These are phyloP conservation scores for Arachis stenosperma DNA, from an alignment of 306 rosid species.

Conservation along the genomic window DNA sequence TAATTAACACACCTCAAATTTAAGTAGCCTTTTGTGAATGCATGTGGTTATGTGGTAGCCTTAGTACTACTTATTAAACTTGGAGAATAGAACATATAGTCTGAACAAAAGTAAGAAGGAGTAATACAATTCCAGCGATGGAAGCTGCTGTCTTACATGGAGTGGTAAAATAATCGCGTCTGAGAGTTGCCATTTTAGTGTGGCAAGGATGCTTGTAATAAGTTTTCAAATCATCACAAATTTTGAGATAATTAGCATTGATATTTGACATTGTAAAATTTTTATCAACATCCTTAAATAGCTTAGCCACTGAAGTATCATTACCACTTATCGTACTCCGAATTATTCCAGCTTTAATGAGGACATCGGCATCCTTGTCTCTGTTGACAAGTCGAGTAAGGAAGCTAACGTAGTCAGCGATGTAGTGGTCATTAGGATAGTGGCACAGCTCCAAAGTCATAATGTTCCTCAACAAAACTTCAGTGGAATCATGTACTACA, in stretches of 20 bases:
- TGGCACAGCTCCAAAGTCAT: conserved; percentile 9
- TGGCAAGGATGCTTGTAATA: not conserved
- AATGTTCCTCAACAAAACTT: not conserved
- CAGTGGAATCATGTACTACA: rapidly evolving
- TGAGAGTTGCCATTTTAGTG: conserved; percentile 33
- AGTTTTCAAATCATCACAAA: not conserved
- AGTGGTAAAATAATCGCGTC: conserved; percentile 25
- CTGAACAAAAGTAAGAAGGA: not conserved
- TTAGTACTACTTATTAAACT: no score
- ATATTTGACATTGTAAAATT: not conserved
- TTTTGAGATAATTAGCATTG: not conserved
- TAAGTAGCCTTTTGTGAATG: no score
- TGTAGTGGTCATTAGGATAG: not conserved
- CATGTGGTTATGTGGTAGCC: no score
- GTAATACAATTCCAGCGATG: not conserved
- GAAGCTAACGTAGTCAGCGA: not conserved
- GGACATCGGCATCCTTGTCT: conserved; percentile 18
- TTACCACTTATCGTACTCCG: not conserved
- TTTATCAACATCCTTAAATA: conserved; percentile 1
- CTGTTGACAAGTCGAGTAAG: not conserved
- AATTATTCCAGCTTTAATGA: conserved; percentile 11
- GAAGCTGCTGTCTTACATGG: conserved; percentile 32
- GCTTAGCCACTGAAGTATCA: not conserved
- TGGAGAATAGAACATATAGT: not conserved
- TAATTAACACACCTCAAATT: no score